These are phyloP conservation scores for Tubosaeta sp. DNA, from an alignment of 768 basidiomycete species.

Conservation along the genomic window DNA sequence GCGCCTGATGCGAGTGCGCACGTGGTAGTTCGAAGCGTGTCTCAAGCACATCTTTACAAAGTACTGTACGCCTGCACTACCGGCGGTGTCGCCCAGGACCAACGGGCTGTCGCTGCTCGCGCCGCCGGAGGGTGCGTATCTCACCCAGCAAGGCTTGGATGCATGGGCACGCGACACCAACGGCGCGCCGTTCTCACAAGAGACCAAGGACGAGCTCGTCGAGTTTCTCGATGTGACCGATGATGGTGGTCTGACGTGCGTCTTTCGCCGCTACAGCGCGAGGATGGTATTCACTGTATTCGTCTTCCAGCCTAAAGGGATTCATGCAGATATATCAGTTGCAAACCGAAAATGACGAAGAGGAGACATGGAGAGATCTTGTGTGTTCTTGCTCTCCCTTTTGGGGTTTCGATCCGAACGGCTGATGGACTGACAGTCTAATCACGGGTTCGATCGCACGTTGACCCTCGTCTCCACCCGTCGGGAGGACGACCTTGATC, in stretches of 20 bases:
- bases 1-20: not conserved
- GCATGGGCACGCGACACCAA: constrained; percentile 79
- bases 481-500: constrained; percentile 44
- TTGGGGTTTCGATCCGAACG: constrained; percentile 1
- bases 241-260: constrained; percentile 69
- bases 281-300: not conserved
- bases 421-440: constrained; percentile 42
- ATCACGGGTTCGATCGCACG: constrained; percentile 71
- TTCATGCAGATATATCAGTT: constrained; percentile 81
- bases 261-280: constrained; percentile 7
- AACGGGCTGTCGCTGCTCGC: constrained; percentile 33
- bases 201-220: constrained; percentile 72
- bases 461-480: constrained; percentile 56
- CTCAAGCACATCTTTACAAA: constrained; percentile 76
- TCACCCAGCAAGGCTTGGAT: constrained; percentile 60
- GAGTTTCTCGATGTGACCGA: constrained; percentile 75
- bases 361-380: constrained; percentile 81
- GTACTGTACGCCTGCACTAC: constrained; percentile 54
- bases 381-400: constrained; percentile 36
- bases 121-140: constrained; percentile 51
- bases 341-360: constrained; percentile 82
- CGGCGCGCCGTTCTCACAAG: constrained; percentile 71
- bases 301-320: constrained; percentile 57
- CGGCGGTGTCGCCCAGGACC: constrained; percentile 15
- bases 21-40: constrained; percentile 56